Conservation (phyloP, 768 basidiomycete genomes). For the Tubosaeta sp. region DNA sequence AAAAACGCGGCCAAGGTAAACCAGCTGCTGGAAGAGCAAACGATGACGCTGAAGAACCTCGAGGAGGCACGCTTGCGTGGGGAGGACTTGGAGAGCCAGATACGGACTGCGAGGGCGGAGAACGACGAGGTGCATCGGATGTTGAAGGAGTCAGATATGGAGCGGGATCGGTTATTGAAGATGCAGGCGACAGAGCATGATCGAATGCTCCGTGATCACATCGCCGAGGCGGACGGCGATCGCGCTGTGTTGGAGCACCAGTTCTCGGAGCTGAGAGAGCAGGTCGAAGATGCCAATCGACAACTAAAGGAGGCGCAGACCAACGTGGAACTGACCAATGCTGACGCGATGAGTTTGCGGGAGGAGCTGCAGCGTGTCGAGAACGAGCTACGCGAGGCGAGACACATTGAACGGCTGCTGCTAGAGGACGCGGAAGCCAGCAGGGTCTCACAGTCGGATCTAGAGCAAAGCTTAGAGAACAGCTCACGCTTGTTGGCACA, state of each 20-base stretch:
- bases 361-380: slow-evolving; percentile 72
- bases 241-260: slow-evolving; percentile 89
- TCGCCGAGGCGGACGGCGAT: slow-evolving; percentile 91
- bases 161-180: slow-evolving; percentile 75
- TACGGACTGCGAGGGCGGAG: slow-evolving; percentile 65
- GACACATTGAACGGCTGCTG: slow-evolving; percentile 62
- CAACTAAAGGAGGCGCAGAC: slow-evolving; percentile 61
- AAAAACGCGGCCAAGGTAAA: slow-evolving; percentile 61
- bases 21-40: slow-evolving; percentile 70
- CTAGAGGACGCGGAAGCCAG: slow-evolving; percentile 73
- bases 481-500: slow-evolving; percentile 72
- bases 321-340: slow-evolving; percentile 59
- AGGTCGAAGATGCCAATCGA: slow-evolving; percentile 55
- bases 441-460: slow-evolving; percentile 60
- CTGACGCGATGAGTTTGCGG: slow-evolving; percentile 63
- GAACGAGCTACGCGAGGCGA: slow-evolving; percentile 64
- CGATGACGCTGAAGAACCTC: slow-evolving; percentile 60
- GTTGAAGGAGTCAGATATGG: slow-evolving; percentile 60
- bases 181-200: slow-evolving; percentile 70
- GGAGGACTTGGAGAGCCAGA: slow-evolving; percentile 72
- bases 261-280: slow-evolving; percentile 65
- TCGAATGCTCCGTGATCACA: slow-evolving; percentile 74
- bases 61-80: slow-evolving; percentile 73
- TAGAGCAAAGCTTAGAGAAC: slow-evolving; percentile 63
- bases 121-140: slow-evolving; percentile 62